Evolutionary conservation across 768 basidiomycete species (phyloP), one percentile per base, ranked within the genome.

Genomic region (Trametes elegans): DNA sequence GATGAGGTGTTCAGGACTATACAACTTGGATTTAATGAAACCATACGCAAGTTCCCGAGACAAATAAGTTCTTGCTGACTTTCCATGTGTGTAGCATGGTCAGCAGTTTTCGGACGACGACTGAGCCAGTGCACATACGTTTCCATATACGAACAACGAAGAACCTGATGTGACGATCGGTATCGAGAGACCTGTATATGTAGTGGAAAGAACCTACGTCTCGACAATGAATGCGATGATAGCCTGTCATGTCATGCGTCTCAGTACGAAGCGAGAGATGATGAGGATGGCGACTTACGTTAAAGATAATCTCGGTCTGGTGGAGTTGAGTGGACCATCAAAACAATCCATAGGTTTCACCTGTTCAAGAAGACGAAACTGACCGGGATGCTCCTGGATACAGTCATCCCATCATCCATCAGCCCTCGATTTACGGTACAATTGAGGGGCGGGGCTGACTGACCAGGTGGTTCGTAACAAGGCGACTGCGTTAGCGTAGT

Each of bases 391-490:
- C 47, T 48, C 47, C 47, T 48, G 16, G 3, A 26, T n/a, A 11
- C 4, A 8, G 24, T n/a, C 3, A n/a, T n/a, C 6, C 11, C 8
- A 41, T 9, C 5, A 26, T 3, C n/a, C n/a, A n/a, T n/a, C n/a
- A n/a, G n/a, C n/a, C n/a, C n/a, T n/a, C n/a, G n/a, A n/a, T n/a
- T n/a, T n/a, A n/a, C n/a, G n/a, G n/a, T n/a, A n/a, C n/a, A n/a
- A n/a, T n/a, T n/a, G n/a, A 10, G 39, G 39, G 23, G n/a, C n/a
- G n/a, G n/a, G n/a, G n/a, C n/a, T n/a, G n/a, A 38, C 47, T 7
- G 7, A 48, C 59, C 56, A 58, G 18, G 55, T 43, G 23, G 43
- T 48, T 10, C 31, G 42, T 19, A 55, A 38, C 5, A 60, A 47
- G 5, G 46, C 49, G n/a, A 24, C 14, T 4, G 53, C 47, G 31